Conservation (phyloP, 108 stramenopile species). For the Skeletonema menzelii region DNA sequence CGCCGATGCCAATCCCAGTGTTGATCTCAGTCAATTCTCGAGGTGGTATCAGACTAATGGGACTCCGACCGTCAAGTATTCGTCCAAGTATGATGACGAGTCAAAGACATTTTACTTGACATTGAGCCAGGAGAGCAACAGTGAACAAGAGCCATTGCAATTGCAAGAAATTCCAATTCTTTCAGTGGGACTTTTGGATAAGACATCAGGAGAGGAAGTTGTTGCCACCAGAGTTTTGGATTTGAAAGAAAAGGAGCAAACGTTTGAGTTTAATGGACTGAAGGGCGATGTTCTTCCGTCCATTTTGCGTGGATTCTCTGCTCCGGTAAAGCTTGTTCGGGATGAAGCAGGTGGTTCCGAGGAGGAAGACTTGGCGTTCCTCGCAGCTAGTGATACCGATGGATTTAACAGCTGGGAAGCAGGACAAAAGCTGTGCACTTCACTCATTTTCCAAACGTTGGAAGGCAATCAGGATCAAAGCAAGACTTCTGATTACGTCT, state of each 20-base stretch:
- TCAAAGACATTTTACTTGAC: conserved; percentile 52
- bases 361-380: conserved; percentile 54
- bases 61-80: conserved; percentile 88
- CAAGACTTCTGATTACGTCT: conserved; percentile 36
- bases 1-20: conserved; percentile 93
- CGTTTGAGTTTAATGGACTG: conserved; percentile 78
- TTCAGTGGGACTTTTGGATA: conserved; percentile 88
- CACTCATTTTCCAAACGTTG: conserved; percentile 42
- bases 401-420: conserved; percentile 84
- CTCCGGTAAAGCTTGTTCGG: conserved; percentile 89
- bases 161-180: no score
- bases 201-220: conserved; percentile 77
- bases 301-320: conserved; percentile 90
- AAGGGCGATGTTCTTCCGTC: conserved; percentile 85
- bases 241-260: conserved; percentile 80
- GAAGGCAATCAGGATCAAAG: conserved; percentile 12
- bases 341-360: conserved; percentile 31
- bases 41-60: conserved; percentile 94
- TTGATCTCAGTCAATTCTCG: conserved; percentile 83
- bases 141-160: conserved; percentile 71
- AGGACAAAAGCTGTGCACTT: conserved; percentile 52
- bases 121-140: conserved; percentile 59
- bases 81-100: conserved; percentile 54
- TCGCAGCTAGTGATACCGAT: conserved; percentile 76
- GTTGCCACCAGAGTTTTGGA: conserved; percentile 80